Base-by-base conservation (phyloP, 2,329 filamentous ascomycete species). In the Didymella exigua region DNA sequence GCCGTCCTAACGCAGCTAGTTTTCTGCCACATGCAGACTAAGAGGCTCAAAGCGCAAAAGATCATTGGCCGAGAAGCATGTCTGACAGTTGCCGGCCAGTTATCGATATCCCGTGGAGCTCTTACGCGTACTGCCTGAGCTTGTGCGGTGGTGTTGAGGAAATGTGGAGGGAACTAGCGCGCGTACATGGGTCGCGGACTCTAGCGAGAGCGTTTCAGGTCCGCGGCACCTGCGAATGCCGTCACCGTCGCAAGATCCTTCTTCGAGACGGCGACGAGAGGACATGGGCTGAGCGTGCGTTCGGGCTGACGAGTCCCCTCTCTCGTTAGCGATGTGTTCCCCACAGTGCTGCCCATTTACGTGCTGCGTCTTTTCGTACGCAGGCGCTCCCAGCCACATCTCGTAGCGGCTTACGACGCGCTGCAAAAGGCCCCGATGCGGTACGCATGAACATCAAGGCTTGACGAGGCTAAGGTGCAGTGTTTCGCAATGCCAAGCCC, bases 51-150 rank as follows among this genome's bases (percentile, higher is more conserved):
- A 30, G n/a, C 18, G 19, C 21, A 43, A 45, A 40, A 31, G 18
- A 37, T 63, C 43, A 72, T 70, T 71, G 69, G 68, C 49, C 33
- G 48, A 19, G 23, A 42, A 27, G 14, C 16, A 27, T 37, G 49
- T 47, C 41, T 59, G 56, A 54, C 56, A 29, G 44, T 60, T 49
- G 43, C 31, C 55, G 53, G 49, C 45, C 56, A 59, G 38, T 52
- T 61, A 56, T 62, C 61, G 56, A 65, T 56, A 56, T 54, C 49
- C 52, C 47, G 52, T 60, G 59, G 57, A 58, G 54, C 65, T 70
- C 62, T 69, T 67, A 73, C 71, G 69, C 69, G 69, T 69, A 68
- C 61, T 65, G 63, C 65, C 50, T 63, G 61, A 67, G 62, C 33
- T 47, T 45, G 49, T 27, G 52, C 34, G 52, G 54, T 56, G 61